Base-by-base conservation (phyloP, 306 rosid genomes). In the Trichosanthes cucumerina region DNA sequence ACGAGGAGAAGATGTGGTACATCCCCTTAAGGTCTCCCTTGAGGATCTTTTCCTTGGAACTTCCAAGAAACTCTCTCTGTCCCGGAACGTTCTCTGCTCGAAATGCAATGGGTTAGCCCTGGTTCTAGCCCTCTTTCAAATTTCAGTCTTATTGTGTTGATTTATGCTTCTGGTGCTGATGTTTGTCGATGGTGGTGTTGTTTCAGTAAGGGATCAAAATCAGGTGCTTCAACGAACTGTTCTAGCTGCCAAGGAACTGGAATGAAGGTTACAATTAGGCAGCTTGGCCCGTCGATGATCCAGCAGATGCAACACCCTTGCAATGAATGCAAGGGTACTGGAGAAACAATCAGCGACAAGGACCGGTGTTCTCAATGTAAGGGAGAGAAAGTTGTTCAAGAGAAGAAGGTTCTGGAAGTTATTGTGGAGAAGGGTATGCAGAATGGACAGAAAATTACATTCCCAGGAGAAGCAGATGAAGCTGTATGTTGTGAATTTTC, bases 401-500 rank as follows among this genome's bases (percentile, higher is more conserved):
- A 88, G 77, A 93, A 93, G 89, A 93, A 93, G 82, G 93, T 91
- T 0, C 78, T 90, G 78, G 97, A 93, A 78, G 96, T 90, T 18
- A 6, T 70, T 75, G 97, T 93, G 66, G 98, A 93, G 91, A 93
- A 90, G 86, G 98, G 98, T 7, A 93, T 91, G 98, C 93, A 86
- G 83, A 89, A 90, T 44, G 91, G 90, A 15, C 98, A 93, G 87
- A 91, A 84, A 81, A 87, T 93, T 56, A 90, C 93, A n/a, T 93
- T 93, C 88, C 96, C 93, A 15, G 97, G 98, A 41, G 97, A 88
- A 90, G 95, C 98, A 39, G 97, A 93, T 85, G 97, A 88, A 80
- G 91, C 98, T 2, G 94, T 93, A 39, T 62, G 58, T n/a, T 24
- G 19, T 21, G 36, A 65, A 64, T 34, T 8, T 44, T 71, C 54